Evolutionary conservation across 441 rosid genomes (phyloP).

Genomic region (Mallotus repandus): DNA sequence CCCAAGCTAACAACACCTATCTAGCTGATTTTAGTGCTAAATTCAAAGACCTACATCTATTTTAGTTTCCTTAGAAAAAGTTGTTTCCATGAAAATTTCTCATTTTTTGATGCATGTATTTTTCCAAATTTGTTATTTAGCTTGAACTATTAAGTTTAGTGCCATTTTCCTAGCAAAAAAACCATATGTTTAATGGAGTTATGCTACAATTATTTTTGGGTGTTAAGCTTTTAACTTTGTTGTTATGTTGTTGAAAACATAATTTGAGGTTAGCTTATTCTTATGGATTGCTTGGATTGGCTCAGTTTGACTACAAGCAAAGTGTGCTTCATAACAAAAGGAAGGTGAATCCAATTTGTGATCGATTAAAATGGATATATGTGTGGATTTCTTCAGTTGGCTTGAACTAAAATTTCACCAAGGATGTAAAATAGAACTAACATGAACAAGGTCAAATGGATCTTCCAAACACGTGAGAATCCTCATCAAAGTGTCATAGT

Average conservation of each 20-base stretch:
- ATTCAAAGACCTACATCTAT: too few species aligned
- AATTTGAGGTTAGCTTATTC: slow-evolving; percentile 3
- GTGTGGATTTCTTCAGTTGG: slow-evolving; percentile 47
- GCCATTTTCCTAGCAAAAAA: background rate
- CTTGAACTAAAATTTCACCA: too few species aligned
- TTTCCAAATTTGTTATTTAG: background rate
- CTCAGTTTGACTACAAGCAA: slow-evolving; percentile 19
- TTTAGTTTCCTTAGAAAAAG: too few species aligned
- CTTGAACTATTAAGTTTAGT: too few species aligned
- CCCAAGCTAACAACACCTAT: slow-evolving; percentile 89
- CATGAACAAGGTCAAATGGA: too few species aligned
- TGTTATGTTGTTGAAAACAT: background rate
- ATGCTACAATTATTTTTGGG: background rate
- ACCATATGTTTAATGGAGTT: background rate
- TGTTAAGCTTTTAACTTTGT: background rate
- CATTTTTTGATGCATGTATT: too few species aligned
- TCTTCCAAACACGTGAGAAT: too few species aligned
- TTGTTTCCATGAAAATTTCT: background rate
- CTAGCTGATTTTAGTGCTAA: slow-evolving; percentile 94
- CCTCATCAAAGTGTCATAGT: too few species aligned
- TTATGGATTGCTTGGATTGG: slow-evolving; percentile 29
- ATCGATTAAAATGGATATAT: slow-evolving; percentile 31
- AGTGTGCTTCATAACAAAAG: background rate
- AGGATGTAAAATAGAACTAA: too few species aligned
- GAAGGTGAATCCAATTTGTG: background rate